Percentiles rank a stretch among this genome's conserved stretches.
Evolutionary conservation across 2,329 filamentous ascomycete species (phyloP).

Genomic region (Penicillium freii): DNA sequence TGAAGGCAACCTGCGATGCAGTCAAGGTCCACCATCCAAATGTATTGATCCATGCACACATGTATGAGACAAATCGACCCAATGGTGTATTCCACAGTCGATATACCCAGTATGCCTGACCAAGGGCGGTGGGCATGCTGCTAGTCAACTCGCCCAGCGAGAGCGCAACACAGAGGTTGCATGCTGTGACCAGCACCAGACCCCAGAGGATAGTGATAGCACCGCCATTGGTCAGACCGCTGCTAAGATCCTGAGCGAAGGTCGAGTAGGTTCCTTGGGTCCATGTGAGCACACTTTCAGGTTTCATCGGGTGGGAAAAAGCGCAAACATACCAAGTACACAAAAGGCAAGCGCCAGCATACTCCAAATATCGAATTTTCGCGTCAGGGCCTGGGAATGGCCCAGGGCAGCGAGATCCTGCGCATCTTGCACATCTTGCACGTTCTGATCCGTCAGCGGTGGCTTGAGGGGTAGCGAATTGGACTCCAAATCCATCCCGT

Average conservation of each 20-base stretch:
- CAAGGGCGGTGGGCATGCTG: slow-evolving; percentile 60
- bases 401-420: slow-evolving; percentile 45
- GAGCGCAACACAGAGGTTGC: slow-evolving; percentile 55
- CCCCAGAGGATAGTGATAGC: slow-evolving; percentile 58
- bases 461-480: slow-evolving; percentile 29
- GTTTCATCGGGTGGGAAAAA: neutral
- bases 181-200: slow-evolving; percentile 52
- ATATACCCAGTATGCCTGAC: slow-evolving; percentile 59
- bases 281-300: neutral
- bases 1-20: slow-evolving; percentile 57
- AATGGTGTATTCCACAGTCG: slow-evolving; percentile 40
- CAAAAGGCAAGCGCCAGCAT: slow-evolving; percentile 59
- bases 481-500: slow-evolving; percentile 31
- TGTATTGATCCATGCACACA: slow-evolving; percentile 61
- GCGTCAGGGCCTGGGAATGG: slow-evolving; percentile 44
- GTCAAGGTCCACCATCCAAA: slow-evolving; percentile 60
- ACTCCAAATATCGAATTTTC: slow-evolving; percentile 55
- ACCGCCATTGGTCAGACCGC: slow-evolving; percentile 55
- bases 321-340: slow-evolving; percentile 45
- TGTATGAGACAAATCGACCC: slow-evolving; percentile 55
- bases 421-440: slow-evolving; percentile 37
- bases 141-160: slow-evolving; percentile 58
- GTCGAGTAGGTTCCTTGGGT: slow-evolving; percentile 54
- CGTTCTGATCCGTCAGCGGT: slow-evolving; percentile 25
- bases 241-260: slow-evolving; percentile 54